phyloP scores from a whole-genome alignment of 495 filamentous ascomycete species.

The Talaromyces liani region DNA sequence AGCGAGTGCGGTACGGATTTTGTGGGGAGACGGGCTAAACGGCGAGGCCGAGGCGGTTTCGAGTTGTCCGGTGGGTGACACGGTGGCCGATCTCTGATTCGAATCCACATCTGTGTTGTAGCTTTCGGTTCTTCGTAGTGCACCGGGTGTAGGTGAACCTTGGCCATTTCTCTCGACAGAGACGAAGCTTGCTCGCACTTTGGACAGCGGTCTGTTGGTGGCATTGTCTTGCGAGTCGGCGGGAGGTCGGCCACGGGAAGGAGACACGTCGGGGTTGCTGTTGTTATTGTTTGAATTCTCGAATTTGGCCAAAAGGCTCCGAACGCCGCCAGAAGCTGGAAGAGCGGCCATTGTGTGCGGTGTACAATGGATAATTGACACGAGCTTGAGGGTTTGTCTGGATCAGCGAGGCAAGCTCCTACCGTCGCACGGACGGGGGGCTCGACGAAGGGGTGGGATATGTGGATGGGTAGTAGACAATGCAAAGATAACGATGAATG shows the following conservation, averaged over 20 bases:
- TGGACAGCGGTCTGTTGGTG: conserved; percentile 57
- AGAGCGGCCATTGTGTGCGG: conserved; percentile 38
- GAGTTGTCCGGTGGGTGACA: conserved; percentile 5
- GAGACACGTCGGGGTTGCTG: conserved; percentile 44
- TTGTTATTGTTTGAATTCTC: conserved; percentile 58
- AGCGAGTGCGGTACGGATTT: conserved; percentile 1
- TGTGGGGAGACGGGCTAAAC: conserved; percentile 8
- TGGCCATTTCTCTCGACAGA: conserved; percentile 52
- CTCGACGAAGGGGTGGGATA: background rate
- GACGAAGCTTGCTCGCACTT: conserved; percentile 78
- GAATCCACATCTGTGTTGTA: conserved; percentile 7
- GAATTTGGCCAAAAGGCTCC: conserved; percentile 82
- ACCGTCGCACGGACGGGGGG: conserved; percentile 8
- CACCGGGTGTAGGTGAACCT: conserved; percentile 4
- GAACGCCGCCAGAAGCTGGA: conserved; percentile 47
- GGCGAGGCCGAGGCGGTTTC: conserved; percentile 5
- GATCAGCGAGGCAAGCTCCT: background rate
- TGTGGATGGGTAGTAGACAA: background rate
- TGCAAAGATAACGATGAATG: background rate
- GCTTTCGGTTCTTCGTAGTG: conserved; percentile 6
- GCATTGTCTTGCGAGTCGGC: conserved; percentile 39
- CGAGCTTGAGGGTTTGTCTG: background rate
- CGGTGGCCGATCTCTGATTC: conserved; percentile 5
- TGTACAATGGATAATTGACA: background rate
- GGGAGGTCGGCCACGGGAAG: conserved; percentile 68